Base-by-base conservation (phyloP, 768 basidiomycete species). In the Pulveroboletus frians region DNA sequence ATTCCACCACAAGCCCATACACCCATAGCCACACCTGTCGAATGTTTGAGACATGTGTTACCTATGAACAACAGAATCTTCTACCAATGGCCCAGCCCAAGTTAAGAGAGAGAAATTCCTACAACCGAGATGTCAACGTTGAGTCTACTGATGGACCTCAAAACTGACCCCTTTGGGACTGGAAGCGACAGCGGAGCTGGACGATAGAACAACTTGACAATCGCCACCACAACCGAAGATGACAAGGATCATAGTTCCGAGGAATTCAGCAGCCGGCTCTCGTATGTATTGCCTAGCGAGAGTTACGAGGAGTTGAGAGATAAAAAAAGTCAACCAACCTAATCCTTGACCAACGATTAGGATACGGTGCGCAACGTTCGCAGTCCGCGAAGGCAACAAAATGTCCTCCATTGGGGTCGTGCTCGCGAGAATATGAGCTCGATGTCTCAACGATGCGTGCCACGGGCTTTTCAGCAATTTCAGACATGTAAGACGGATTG, bases 1-100 rank as follows among this genome's bases (percentile, higher is more conserved):
- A 85, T 75, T 39, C 81, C 80, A 42, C 75, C 76, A 18, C 76
- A 75, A 3, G 80, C 73, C 83, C 83, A 88, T 9, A 83, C 84
- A 29, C 83, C 86, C 63, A 87, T 69, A 9, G 80, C 78, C 4
- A 78, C 71, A 21, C 84, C 73, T 74, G 43, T 43, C 21, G 5
- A 9, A 46, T 11, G 32, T 35, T 14, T 57, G 32, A 50, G 46
- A 37, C n/a, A n/a, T 31, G 26, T 9, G 9, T 32, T 15, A 3
- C 29, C 15, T 2, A 18, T 1, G 4, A 1, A 4, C 14, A 41
- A 39, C 6, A 32, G 49, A 21, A 29, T 7, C 8, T 36, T 63
- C 26, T 51, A 67, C 66, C 67, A n/a, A 67, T 39, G 40, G 63
- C 67, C 66, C 66, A 67, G 32, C 67, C 65, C 0, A 67, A 21